Conservation (phyloP, 2,329 filamentous ascomycete species). For the Chrysoporthe puriensis region DNA sequence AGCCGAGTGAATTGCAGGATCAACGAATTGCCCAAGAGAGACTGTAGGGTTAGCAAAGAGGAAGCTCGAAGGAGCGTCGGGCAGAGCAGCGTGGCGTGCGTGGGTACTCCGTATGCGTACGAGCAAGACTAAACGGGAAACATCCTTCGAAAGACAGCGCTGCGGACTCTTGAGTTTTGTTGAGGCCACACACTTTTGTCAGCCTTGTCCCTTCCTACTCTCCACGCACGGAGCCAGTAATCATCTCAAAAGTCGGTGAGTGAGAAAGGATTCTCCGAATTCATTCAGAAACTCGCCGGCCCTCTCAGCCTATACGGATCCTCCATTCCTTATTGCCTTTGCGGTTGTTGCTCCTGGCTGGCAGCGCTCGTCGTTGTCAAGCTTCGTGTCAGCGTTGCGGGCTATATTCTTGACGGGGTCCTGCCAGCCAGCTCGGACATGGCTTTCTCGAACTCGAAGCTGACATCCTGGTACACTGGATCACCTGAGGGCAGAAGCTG, state of each 20-base stretch:
- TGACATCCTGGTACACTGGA: conserved; percentile 20
- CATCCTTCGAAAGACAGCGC: background rate
- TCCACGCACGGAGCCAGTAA: background rate
- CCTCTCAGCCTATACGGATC: background rate
- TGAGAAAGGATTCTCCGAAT: background rate
- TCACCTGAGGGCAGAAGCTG: conserved; percentile 23
- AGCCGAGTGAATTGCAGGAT: background rate
- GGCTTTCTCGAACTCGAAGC: conserved; percentile 22
- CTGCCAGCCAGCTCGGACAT: conserved; percentile 22
- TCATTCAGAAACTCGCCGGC: no score
- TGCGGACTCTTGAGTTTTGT: background rate
- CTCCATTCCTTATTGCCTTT: background rate
- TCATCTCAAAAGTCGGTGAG: conserved; percentile 6
- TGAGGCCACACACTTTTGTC: conserved; percentile 1
- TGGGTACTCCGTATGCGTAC: no score
- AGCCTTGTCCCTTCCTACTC: background rate
- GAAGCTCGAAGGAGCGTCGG: background rate
- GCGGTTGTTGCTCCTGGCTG: background rate
- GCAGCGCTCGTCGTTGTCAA: background rate
- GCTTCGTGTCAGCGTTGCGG: background rate
- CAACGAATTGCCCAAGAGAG: background rate
- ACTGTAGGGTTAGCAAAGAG: background rate
- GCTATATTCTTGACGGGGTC: background rate
- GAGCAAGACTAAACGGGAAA: background rate
- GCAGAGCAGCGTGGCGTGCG: background rate